Percentiles rank a stretch among this genome's conserved stretches.
Evolutionary conservation across 768 basidiomycete species (phyloP).

Genomic region (Suillus americanus): DNA sequence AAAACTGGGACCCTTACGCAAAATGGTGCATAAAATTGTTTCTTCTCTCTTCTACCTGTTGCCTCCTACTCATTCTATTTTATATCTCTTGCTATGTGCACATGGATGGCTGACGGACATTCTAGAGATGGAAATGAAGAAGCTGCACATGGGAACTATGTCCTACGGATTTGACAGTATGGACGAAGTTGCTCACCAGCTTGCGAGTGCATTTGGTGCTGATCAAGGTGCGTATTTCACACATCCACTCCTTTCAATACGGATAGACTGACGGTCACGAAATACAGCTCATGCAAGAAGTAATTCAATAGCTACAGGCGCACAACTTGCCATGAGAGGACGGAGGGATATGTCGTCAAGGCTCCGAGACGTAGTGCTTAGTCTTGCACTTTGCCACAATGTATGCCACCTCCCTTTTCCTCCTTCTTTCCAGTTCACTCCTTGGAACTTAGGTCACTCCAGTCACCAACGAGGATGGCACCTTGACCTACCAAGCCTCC

Average conservation of each 20-base stretch:
- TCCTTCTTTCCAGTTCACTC: not conserved
- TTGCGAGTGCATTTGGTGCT: conserved; percentile 80
- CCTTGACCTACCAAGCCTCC: conserved; percentile 95
- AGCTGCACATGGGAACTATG: conserved; percentile 98
- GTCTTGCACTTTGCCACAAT: conserved; percentile 95
- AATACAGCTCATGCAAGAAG: conserved; percentile 43
- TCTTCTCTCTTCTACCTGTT: not conserved
- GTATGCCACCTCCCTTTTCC: conserved; percentile 42
- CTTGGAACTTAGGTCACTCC: conserved; percentile 78
- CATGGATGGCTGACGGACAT: not conserved
- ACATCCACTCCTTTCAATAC: not conserved
- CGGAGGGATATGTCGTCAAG: conserved; percentile 93
- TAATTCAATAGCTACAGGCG: conserved; percentile 69
- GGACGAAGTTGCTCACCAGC: conserved; percentile 95
- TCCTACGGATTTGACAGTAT: conserved; percentile 97
- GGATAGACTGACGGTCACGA: not conserved
- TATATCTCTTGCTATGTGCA: not conserved
- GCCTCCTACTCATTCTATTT: not conserved
- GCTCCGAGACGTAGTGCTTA: conserved; percentile 88
- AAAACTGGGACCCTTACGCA: conserved; percentile 98
- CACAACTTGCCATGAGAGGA: conserved; percentile 81
- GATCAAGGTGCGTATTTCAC: conserved; percentile 46
- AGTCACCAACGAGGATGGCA: conserved; percentile 90
- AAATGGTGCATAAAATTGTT: conserved; percentile 62
- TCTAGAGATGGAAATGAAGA: conserved; percentile 99